Evolutionary conservation across 2,329 filamentous ascomycete species (phyloP), one percentile per base, ranked within the genome.

Genomic region (Calonectria pauciramosa): DNA sequence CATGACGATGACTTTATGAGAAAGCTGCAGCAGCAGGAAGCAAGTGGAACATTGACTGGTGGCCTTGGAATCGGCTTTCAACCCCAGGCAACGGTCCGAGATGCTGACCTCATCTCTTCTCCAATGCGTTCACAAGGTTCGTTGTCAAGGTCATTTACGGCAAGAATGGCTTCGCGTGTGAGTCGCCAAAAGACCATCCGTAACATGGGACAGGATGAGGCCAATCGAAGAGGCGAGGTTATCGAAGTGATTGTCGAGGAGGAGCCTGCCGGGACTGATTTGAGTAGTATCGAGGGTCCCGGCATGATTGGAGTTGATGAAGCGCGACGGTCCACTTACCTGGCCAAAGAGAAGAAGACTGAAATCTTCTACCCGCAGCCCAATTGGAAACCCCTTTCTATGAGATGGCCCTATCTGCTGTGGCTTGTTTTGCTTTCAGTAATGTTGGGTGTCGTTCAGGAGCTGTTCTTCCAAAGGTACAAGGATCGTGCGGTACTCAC

Each of bases 371-470:
- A 91, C 75, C 91, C 91, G 0, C 89, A 91, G 72, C 90, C 91
- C 3, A 90, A 94, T 82, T 94, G 92, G 92, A 93, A 91, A 80
- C 92, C 92, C 0, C 89, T 92, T 74, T 89, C 90, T 0, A 93
- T 94, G 91, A 87, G 90, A 36, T 90, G 89, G 87, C 90, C 90
- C 0, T 94, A 93, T 77, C 86, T 94, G 3, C 79, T 85, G 1
- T 81, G 86, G 44, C 85, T 94, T 23, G 86, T 93, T 30, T 14
- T 90, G 1, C 74, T 93, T 13, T 93, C 92, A 0, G 72, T 91
- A 8, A 83, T 81, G 0, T 84, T 94, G 32, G 91, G 88, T 10
- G 86, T 85, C 28, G 84, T 84, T 47, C 88, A 91, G 77, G 92
- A 94, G 82, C 78, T 89, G 4, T 78, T 93, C 0, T 93, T 88